Base-by-base conservation (phyloP, 768 basidiomycete genomes). In the Panellus pusillus region DNA sequence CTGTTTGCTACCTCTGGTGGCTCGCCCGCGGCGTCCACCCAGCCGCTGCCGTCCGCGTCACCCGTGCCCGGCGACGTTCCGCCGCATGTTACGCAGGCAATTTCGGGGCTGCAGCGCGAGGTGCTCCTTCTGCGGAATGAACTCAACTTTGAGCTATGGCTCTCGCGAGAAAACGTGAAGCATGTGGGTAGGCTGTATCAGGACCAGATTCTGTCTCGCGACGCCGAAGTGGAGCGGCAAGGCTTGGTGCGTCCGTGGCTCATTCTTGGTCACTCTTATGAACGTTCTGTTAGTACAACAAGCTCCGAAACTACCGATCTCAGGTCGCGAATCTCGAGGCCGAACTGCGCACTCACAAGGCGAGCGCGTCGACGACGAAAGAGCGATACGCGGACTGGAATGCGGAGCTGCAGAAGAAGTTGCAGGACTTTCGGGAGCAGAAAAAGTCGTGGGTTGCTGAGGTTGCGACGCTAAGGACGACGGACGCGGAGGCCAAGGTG, bases 321-420 rank as follows among this genome's bases (percentile, higher is more conserved):
- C 82, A 86, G 65, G 86, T 92, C 20, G 77, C 79, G 14, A 74
- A 73, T 18, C 76, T 93, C 9, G 84, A 90, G 57, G 76, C 71
- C 32, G 86, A 91, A 55, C 74, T 94, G 29, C 83, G 78, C 42
- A 84, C 87, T 41, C 83, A 92, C 57, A 89, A 86, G 55, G 77
- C 79, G 32, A 87, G 90, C 60, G 85, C 90, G 1, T 79, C 82
- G 2, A 80, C 79, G 13, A 82, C 86, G 3, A 91, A 91, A 65
- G 80, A 83, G 55, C 87, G 89, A 61, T 91, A 90, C 63, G 80
- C 82, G 3, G 89, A 92, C 52, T 95, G 91, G 88, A 91, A 91
- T 60, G 78, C 74, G 4, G 84, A 91, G 54, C 69, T 94, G n/a
- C 85, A 89, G 63, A 83, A 85, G 53, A 89, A 88, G 66, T 72